phyloP scores from a whole-genome alignment of 768 basidiomycete genomes.

The Phaffia tasmanica region DNA sequence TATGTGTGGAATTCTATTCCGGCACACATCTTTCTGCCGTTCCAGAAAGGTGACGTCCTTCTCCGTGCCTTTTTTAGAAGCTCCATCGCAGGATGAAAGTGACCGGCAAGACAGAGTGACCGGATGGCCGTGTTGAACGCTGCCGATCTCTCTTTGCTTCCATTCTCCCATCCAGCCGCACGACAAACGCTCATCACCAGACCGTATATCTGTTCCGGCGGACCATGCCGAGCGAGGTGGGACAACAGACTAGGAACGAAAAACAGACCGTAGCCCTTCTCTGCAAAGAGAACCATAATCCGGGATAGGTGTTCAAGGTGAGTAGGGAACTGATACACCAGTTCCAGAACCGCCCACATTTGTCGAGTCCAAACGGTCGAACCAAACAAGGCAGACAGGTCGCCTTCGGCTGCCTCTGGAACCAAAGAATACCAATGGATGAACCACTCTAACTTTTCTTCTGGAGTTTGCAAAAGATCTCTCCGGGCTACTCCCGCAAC shows the following conservation, averaged over 20 bases:
- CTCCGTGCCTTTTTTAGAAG: constrained; percentile 2
- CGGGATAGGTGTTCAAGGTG: constrained; percentile 5
- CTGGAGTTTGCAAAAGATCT: background rate
- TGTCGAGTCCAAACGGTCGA: background rate
- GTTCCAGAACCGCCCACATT: constrained; percentile 5
- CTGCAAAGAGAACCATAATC: constrained; percentile 15
- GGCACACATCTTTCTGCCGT: too few relatives aligned
- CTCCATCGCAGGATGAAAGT: constrained; percentile 6
- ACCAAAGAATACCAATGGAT: constrained; percentile 21
- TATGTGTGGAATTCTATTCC: too few relatives aligned
- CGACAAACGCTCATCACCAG: background rate
- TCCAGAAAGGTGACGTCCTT: background rate
- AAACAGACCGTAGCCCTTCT: constrained; percentile 18
- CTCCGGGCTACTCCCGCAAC: too few relatives aligned
- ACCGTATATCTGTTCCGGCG: background rate
- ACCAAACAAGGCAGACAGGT: background rate
- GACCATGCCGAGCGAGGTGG: constrained; percentile 5
- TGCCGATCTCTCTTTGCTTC: background rate
- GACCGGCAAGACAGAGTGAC: background rate
- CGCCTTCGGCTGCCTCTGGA: background rate
- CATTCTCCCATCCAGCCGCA: constrained; percentile 10
- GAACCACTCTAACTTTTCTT: constrained; percentile 17
- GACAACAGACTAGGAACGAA: constrained; percentile 1
- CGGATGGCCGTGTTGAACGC: background rate
- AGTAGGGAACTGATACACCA: background rate